Evolutionary conservation across 2,329 filamentous ascomycete species (phyloP).

Genomic region (Diaporthe humulicola): DNA sequence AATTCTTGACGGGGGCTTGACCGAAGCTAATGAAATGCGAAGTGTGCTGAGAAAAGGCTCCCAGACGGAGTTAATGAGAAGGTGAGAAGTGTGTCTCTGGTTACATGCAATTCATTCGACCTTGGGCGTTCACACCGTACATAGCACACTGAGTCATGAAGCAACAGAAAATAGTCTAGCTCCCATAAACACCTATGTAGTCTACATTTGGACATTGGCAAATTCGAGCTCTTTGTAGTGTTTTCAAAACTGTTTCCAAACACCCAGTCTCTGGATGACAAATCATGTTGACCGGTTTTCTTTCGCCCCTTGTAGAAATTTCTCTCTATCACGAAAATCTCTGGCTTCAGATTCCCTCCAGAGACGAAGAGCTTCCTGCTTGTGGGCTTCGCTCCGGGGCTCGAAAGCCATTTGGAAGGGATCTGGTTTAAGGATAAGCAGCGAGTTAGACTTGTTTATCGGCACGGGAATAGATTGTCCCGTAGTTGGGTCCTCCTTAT

Average conservation of each 20-base stretch:
- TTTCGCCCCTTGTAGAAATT: neutral
- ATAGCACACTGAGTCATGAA: no score
- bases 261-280: neutral
- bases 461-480: neutral
- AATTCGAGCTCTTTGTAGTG: no score
- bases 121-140: neutral
- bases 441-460: neutral
- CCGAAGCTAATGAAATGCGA: neutral
- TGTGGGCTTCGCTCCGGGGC: conserved; percentile 1
- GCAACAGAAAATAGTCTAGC: no score
- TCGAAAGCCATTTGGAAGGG: conserved; percentile 12
- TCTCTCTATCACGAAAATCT: neutral
- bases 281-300: neutral
- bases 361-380: conserved; percentile 12
- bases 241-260: neutral
- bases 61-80: neutral
- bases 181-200: no score
- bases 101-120: neutral
- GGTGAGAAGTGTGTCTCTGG: neutral
- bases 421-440: neutral
- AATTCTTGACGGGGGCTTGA: neutral
- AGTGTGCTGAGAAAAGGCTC: neutral
- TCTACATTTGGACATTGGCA: no score
- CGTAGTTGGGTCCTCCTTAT: neutral
- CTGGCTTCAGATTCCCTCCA: conserved; percentile 2